Evolutionary conservation across 2,329 filamentous ascomycete genomes (phyloP), one percentile per base, ranked within the genome.

Genomic region (Pseudovirgaria hyperparasitica): DNA sequence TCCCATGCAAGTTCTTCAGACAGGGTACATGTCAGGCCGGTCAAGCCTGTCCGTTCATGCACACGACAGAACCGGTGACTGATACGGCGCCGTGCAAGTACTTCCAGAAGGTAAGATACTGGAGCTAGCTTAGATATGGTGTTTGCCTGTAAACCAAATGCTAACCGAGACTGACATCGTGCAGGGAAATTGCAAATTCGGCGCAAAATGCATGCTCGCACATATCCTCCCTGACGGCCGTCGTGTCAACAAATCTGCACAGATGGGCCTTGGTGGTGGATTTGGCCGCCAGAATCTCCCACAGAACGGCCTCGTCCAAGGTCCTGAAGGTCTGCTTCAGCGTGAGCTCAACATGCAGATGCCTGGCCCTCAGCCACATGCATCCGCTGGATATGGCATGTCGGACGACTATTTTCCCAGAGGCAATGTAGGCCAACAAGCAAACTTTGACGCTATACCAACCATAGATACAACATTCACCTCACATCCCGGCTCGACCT

Each of bases 1-100:
- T 98, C 23, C 90, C 90, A 20, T 98, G 90, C 79, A 96, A 96
- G 67, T 98, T 98, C 78, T 98, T 90, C 59, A 77, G 85, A 28
- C 84, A 93, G 62, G 86, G 87, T 53, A 76, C 84, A 46, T 98
- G 90, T 57, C 87, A 96, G 67, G 90, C 90, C 31, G 90, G 90
- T 43, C 82, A 81, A 53, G 84, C 86, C 39, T 98, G 90, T 62
- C 90, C 90, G 21, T 98, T 96, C 59, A 82, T 85, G 45, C 90
- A 98, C 60, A 87, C 92, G 38, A 75, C 90, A 38, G 82, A 90
- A 50, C 70, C 76, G 16, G 73, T 85, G 21, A 72, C 80, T 27
- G 84, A 94, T 53, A 86, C 81, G 35, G 75, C 92, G 39, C 72
- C 73, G 9, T 98, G 90, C 76, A 98, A 96, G 60, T 98, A 96